A percentile compares a stretch with the other conserved stretches of the same genome.
These are phyloP conservation scores for Colletotrichum horii DNA, from an alignment of 2,329 filamentous ascomycete genomes.

Conservation along the genomic window DNA sequence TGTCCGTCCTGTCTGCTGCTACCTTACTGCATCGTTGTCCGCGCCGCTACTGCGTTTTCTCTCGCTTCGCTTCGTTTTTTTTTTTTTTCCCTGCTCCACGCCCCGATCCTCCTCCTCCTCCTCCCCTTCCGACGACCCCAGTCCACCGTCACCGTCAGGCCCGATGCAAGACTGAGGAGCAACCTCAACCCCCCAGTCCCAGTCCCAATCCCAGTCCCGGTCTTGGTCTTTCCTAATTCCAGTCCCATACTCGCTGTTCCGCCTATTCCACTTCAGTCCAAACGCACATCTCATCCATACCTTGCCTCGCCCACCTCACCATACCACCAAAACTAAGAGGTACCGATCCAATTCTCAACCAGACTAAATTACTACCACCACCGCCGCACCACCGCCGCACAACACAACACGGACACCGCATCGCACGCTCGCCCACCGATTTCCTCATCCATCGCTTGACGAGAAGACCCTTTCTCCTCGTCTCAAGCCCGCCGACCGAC, in stretches of 20 bases:
- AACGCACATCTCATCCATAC: constrained; percentile 7
- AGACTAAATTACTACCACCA: background rate
- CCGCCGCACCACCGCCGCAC: background rate
- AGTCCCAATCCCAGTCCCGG: background rate
- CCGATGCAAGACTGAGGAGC: background rate
- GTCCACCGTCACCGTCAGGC: background rate
- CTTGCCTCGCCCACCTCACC: background rate
- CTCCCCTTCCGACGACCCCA: background rate
- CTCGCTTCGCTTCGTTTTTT: background rate
- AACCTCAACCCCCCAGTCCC: background rate
- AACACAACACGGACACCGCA: background rate
- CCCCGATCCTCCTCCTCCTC: background rate
- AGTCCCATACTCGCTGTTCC: background rate
- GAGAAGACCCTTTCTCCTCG: background rate
- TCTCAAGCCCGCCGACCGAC: background rate
- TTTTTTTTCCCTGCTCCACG: background rate
- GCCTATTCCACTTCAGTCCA: constrained; percentile 10
- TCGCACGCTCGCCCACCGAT: background rate
- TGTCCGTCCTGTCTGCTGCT: background rate
- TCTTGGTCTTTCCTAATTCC: background rate
- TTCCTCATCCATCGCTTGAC: background rate
- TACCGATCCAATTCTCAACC: background rate
- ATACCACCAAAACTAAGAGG: background rate
- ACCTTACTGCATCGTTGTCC: background rate
- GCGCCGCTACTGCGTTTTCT: background rate